Percentiles rank a stretch among this genome's conserved stretches.
Evolutionary conservation across 2,329 filamentous ascomycete genomes (phyloP).

Genomic region (Fusarium sp.): DNA sequence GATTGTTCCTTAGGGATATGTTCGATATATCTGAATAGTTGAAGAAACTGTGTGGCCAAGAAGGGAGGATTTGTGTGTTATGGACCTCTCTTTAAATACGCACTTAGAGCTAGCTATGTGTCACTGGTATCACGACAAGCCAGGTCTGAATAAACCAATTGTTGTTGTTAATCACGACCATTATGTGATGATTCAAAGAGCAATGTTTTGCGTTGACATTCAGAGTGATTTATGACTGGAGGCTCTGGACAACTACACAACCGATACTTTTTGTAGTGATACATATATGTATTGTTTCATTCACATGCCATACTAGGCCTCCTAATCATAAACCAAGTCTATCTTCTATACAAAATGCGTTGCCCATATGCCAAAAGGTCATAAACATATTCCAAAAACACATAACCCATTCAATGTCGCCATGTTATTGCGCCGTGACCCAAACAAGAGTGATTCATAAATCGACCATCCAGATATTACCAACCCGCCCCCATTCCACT

Average conservation of each 20-base stretch:
- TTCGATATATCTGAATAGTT: background rate
- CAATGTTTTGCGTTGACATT: background rate
- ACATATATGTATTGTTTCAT: constrained; percentile 13
- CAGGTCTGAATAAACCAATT: background rate
- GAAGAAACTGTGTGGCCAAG: background rate
- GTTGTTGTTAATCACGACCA: background rate
- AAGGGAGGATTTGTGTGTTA: background rate
- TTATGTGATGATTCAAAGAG: background rate
- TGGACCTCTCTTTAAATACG: constrained; percentile 3
- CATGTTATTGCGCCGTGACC: constrained; percentile 28
- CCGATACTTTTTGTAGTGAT: background rate
- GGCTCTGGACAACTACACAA: background rate
- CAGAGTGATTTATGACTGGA: too few species aligned
- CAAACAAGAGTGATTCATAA: constrained; percentile 21
- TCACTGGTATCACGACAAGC: background rate
- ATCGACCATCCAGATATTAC: constrained; percentile 20
- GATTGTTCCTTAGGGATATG: background rate
- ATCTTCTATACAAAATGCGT: constrained; percentile 9
- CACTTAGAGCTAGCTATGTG: too few species aligned
- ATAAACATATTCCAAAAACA: background rate
- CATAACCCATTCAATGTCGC: background rate
- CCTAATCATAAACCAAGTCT: constrained; percentile 14
- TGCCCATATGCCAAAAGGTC: background rate
- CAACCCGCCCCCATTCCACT: constrained; percentile 7
- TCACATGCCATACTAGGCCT: constrained; percentile 10